A percentile compares a stretch with the other conserved stretches of the same genome.
These are phyloP conservation scores for Penicillium brasilianum DNA, from an alignment of 2,329 filamentous ascomycete species.

Conservation along the genomic window DNA sequence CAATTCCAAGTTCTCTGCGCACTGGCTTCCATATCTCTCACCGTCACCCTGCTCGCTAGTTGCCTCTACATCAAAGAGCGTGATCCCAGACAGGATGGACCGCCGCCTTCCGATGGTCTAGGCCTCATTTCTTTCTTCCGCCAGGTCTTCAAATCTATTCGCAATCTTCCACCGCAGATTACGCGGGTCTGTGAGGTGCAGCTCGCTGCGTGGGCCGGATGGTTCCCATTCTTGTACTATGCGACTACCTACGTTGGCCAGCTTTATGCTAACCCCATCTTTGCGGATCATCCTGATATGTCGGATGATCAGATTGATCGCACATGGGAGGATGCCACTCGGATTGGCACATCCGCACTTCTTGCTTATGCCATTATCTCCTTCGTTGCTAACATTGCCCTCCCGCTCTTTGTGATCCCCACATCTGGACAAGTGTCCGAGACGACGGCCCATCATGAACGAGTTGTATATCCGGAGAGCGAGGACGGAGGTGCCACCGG, in stretches of 20 bases:
- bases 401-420: constrained; percentile 84
- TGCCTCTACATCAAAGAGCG: constrained; percentile 73
- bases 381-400: constrained; percentile 76
- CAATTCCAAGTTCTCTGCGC: constrained; percentile 94
- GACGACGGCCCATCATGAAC: constrained; percentile 11
- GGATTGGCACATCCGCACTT: constrained; percentile 86
- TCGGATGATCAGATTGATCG: constrained; percentile 74
- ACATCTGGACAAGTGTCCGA: constrained; percentile 61
- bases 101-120: constrained; percentile 62
- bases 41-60: constrained; percentile 71
- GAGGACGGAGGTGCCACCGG: constrained; percentile 34
- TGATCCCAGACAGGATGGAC: constrained; percentile 75
- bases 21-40: constrained; percentile 77
- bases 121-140: constrained; percentile 80
- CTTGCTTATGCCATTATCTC: constrained; percentile 87
- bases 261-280: constrained; percentile 84
- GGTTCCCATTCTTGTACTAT: constrained; percentile 96
- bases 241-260: constrained; percentile 92
- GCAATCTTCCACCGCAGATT: constrained; percentile 79
- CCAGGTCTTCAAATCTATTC: constrained; percentile 76
- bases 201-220: constrained; percentile 89
- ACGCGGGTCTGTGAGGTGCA: constrained; percentile 80
- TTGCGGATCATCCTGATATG: constrained; percentile 78
- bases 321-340: constrained; percentile 82
- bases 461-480: constrained; percentile 9